Evolutionary conservation across 331 rosid species (phyloP), one percentile per base, ranked within the genome.

Genomic region (Quercus lobata): DNA sequence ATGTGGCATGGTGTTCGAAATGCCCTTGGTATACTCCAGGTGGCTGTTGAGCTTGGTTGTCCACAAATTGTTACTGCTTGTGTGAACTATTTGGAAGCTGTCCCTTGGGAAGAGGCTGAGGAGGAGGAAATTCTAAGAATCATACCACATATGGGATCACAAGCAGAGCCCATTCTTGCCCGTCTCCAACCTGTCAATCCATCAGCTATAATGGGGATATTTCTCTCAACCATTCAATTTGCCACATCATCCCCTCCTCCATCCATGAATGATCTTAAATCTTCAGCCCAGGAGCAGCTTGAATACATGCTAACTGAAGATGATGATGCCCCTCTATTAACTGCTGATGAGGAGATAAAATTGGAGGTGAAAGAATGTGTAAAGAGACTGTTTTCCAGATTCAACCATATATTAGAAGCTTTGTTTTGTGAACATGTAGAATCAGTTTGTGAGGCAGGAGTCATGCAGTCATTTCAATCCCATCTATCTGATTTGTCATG

Each of bases 271-370:
- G 96, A 95, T 86, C 84, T 95, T 60, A 95, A 95, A 80, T 83
- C 92, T 54, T 95, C 98, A 1, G 98, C 94, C 2, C 99, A 93
- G 78, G 98, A 95, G 80, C 97, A 95, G 69, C 92, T 95, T 12
- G 98, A 95, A 80, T 95, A 95, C 90, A 93, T 95, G 98, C 82
- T 95, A 80, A 87, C 92, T 14, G 98, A 93, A 87, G 99, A 95
- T 77, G 99, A 93, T 60, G 98, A 95, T 77, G 82, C 87, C 69
- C 98, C 98, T 57, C 78, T 95, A 57, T 77, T 93, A 76, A 80
- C 79, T 37, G 94, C 94, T 58, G 93, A 91, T 73, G 91, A 83
- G 44, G 86, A 74, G 79, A 87, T 89, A 71, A 95, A 84, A 81
- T 75, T 79, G 15, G 91, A 89, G 88, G 93, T 93, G 63, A 91